Conservation (phyloP, 768 basidiomycete genomes). For the Suillus plorans region DNA sequence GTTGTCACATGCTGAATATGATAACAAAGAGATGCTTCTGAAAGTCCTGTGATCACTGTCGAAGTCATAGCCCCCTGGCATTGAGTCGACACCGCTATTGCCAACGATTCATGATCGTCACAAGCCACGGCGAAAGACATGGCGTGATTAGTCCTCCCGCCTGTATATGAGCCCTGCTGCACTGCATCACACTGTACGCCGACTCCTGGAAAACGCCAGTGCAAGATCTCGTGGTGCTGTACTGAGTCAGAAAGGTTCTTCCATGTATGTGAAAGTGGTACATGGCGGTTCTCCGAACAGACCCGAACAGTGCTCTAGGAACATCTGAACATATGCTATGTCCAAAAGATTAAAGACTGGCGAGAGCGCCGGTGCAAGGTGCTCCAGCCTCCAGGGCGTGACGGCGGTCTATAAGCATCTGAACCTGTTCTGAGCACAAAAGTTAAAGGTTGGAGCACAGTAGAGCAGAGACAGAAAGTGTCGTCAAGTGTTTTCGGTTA, state of each 20-base stretch:
- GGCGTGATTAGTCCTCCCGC: not conserved
- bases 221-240: not conserved
- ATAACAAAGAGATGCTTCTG: too few species aligned
- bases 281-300: too few species aligned
- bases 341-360: not conserved
- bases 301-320: too few species aligned
- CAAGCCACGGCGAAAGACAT: not conserved
- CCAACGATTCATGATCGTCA: not conserved
- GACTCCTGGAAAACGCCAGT: slow-evolving; percentile 2
- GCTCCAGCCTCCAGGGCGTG: not conserved
- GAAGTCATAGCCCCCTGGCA: too few species aligned
- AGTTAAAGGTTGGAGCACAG: not conserved
- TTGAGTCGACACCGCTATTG: not conserved
- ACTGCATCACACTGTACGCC: not conserved
- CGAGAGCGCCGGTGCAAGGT: not conserved
- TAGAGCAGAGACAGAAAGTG: not conserved
- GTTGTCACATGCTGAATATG: too few species aligned
- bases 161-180: not conserved
- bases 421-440: not conserved
- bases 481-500: not conserved
- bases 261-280: not conserved
- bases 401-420: slow-evolving; percentile 1
- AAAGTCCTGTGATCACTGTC: too few species aligned
- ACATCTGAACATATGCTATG: not conserved
- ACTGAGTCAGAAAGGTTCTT: not conserved